Conservation (phyloP, 768 basidiomycete species). For the Cystofilobasidium capitatum region DNA sequence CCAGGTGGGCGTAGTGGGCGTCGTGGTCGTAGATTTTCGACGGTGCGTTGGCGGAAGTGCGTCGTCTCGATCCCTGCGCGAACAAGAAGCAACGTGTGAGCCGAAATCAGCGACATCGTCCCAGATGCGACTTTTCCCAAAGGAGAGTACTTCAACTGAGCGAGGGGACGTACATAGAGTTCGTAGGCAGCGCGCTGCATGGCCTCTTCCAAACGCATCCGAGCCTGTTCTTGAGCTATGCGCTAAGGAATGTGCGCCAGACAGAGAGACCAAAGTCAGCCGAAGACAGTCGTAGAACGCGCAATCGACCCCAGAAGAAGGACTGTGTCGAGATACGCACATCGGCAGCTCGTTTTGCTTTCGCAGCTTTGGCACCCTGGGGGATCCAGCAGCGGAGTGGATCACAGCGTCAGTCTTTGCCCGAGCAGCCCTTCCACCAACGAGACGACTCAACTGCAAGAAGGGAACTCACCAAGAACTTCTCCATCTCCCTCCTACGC, state of each 20-base stretch:
- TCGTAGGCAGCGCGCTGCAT: conserved; percentile 3
- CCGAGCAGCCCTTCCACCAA: too few relatives aligned
- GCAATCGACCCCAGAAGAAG: background rate
- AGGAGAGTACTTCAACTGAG: background rate
- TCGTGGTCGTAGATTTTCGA: background rate
- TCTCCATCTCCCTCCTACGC: background rate
- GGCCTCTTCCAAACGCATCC: background rate
- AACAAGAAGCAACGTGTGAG: too few relatives aligned
- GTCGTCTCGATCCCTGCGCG: background rate
- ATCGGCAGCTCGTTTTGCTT: background rate
- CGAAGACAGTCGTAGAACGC: background rate
- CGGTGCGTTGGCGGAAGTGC: background rate
- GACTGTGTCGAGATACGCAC: background rate
- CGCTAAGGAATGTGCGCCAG: background rate
- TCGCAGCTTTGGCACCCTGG: background rate
- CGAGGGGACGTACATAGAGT: background rate
- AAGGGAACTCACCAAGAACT: background rate
- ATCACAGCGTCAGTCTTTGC: background rate
- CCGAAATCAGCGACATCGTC: too few relatives aligned
- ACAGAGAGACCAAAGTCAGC: background rate
- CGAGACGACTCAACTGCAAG: background rate
- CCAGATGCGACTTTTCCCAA: too few relatives aligned
- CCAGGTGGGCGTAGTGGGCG: background rate
- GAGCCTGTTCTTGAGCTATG: background rate
- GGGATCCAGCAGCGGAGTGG: background rate